Conservation (phyloP, 129 eudicot species). For the Helichrysum umbraculigerum region DNA sequence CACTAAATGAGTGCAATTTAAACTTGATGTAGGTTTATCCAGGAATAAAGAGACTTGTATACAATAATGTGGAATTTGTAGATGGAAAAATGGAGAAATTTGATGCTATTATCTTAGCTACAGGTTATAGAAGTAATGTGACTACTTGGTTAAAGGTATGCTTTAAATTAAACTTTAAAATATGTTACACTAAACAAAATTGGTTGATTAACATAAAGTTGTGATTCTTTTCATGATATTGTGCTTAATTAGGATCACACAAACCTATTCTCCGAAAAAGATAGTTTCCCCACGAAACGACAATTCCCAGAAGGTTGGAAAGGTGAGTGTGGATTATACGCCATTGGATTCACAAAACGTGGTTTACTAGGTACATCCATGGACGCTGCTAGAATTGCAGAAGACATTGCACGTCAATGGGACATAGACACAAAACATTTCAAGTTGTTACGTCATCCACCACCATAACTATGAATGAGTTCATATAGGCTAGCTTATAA, state of each 20-base stretch:
- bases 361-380: conserved; percentile 62
- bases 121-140: conserved; percentile 67
- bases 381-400: conserved; percentile 57
- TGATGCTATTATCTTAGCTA: conserved; percentile 65
- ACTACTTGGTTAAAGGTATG: conserved; percentile 68
- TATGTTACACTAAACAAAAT: background rate
- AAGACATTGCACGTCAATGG: conserved; percentile 57
- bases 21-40: conserved; percentile 54
- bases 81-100: conserved; percentile 54
- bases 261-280: conserved; percentile 46
- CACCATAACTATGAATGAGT: background rate
- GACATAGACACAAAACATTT: conserved; percentile 23
- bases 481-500: conserved; percentile 8
- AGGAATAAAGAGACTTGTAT: conserved; percentile 46
- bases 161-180: background rate
- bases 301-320: conserved; percentile 73
- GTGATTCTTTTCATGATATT: conserved; percentile 1
- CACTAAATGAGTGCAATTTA: conserved; percentile 12
- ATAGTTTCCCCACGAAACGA: conserved; percentile 51
- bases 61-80: conserved; percentile 52
- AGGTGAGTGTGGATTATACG: conserved; percentile 61
- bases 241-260: conserved; percentile 39
- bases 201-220: background rate
- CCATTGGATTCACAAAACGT: conserved; percentile 59
- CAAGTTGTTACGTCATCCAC: conserved; percentile 17